Base-by-base conservation (phyloP, 768 basidiomycete genomes). In the Rhizopogon vesiculosus region DNA sequence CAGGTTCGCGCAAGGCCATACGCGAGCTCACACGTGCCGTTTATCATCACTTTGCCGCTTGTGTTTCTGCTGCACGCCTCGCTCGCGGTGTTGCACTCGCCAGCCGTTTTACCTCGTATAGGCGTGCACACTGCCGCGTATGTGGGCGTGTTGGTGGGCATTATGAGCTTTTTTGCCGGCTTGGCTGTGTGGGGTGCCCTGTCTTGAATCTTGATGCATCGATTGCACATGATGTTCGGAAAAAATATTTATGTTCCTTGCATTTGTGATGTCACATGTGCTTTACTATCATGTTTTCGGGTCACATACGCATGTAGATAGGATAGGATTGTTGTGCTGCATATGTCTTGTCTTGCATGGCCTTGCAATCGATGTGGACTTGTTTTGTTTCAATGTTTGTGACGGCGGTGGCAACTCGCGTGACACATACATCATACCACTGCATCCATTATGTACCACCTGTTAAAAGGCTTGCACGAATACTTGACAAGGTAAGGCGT, bases 381-480 rank as follows among this genome's bases (percentile, higher is more conserved):
- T 25, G 25, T 25, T 25, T 25, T 25, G 25, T 25, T 25, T 5
- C 25, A 25, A 25, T 25, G 25, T 3, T 25, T 25, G 25, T 25
- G 25, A 25, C 25, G 25, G 25, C 4, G 25, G 25, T 5, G 4
- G 25, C 25, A 25, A 25, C 25, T 25, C 4, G 25, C 25, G 25
- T 25, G 25, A 25, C 5, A 25, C 25, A 25, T 5, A 25, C 25
- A 25, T 3, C 4, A 4, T 25, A 25, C 3, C 25, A 25, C 22
- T 22, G 22, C 31, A 25, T 13, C 31, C 18, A 61, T 46, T 53
- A 96, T 97, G 95, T 98, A 96, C 72, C 93, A 97, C 71, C 82
- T 98, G 38, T 80, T 98, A 68, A 92, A 91, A 64, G 95, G 95
- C 38, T 76, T 97, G 4, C 89, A 97, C 72, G 87, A 91, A 69